phyloP scores from a whole-genome alignment of 495 filamentous ascomycete genomes.

The Beverwykella pulmonaria region DNA sequence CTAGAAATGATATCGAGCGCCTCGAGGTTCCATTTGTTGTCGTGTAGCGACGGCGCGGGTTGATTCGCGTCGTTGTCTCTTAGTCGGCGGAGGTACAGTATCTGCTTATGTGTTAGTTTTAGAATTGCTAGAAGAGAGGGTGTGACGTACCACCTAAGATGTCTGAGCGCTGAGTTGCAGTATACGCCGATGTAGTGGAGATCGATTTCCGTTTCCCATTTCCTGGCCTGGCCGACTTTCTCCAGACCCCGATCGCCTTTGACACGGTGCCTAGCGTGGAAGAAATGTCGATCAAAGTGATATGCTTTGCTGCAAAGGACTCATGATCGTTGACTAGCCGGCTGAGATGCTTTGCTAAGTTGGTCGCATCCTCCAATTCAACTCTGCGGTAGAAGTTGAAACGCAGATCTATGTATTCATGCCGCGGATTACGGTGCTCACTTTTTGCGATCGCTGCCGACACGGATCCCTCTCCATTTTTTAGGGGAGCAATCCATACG shows the following conservation, averaged over 20 bases:
- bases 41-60: too few relatives aligned
- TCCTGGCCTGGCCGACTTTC: background rate
- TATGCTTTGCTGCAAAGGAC: slow-evolving; percentile 3
- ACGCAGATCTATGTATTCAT: slow-evolving; percentile 23
- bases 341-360: slow-evolving; percentile 11
- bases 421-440: slow-evolving; percentile 7
- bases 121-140: too few relatives aligned
- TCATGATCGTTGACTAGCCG: slow-evolving; percentile 12
- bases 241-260: background rate
- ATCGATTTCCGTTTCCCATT: too few relatives aligned
- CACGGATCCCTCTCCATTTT: background rate
- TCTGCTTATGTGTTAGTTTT: too few relatives aligned
- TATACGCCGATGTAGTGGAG: too few relatives aligned
- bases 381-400: slow-evolving; percentile 18
- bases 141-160: too few relatives aligned
- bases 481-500: slow-evolving; percentile 15
- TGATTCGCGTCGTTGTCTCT: too few relatives aligned
- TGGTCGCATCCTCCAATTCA: background rate
- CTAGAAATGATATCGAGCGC: too few relatives aligned
- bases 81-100: too few relatives aligned
- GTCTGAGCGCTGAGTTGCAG: too few relatives aligned
- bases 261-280: background rate
- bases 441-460: background rate
- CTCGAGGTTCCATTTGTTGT: too few relatives aligned
- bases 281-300: slow-evolving; percentile 7